phyloP scores from a whole-genome alignment of 2,329 filamentous ascomycete genomes.

The Chalaropsis thielavioides region DNA sequence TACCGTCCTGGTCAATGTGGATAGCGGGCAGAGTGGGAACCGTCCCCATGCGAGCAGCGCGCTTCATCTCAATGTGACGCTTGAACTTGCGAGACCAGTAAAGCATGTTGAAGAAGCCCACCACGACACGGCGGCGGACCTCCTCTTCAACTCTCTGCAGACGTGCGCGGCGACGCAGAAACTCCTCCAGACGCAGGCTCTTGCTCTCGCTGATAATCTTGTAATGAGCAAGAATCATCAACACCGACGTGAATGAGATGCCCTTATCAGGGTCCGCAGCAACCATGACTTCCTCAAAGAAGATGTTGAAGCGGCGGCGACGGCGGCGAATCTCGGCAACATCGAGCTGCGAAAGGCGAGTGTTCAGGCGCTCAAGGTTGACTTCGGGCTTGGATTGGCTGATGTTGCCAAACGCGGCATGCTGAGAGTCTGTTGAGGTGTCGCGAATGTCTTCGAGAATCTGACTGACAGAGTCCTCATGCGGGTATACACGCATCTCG shows the following conservation, averaged over 20 bases:
- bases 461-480: conserved; percentile 71
- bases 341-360: conserved; percentile 58
- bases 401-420: conserved; percentile 39
- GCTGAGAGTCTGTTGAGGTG: conserved; percentile 34
- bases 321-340: conserved; percentile 58
- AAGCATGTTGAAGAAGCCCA: conserved; percentile 90
- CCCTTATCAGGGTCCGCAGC: conserved; percentile 80
- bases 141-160: conserved; percentile 92
- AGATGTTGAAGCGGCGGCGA: conserved; percentile 73
- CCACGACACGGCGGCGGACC: conserved; percentile 74
- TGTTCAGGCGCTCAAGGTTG: conserved; percentile 62
- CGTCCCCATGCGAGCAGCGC: conserved; percentile 58
- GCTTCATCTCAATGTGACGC: conserved; percentile 56
- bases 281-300: conserved; percentile 92
- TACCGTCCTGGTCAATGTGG: conserved; percentile 61
- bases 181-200: conserved; percentile 87
- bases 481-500: conserved; percentile 90
- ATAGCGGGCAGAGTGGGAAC: conserved; percentile 81
- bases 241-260: conserved; percentile 77
- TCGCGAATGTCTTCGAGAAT: conserved; percentile 74
- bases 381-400: conserved; percentile 43
- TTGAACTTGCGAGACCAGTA: conserved; percentile 79
- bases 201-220: conserved; percentile 98
- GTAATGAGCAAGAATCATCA: conserved; percentile 95
- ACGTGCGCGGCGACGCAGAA: conserved; percentile 73